These are phyloP conservation scores for Brassica cretica DNA, from an alignment of 345 rosid species.

Conservation along the genomic window DNA sequence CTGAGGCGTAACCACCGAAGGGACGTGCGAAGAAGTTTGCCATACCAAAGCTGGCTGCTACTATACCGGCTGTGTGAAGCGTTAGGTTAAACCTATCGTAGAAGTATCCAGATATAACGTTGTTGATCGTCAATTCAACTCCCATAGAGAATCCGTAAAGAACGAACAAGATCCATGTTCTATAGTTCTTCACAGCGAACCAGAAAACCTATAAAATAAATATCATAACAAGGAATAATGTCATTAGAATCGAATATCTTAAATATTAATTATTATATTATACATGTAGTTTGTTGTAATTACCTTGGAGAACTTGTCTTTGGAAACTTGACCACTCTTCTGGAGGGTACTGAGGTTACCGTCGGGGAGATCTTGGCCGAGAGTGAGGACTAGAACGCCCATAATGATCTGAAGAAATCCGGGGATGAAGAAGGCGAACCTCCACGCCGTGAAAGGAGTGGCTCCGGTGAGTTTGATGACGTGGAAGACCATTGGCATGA, in stretches of 20 bases:
- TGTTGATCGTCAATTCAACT: constrained; percentile 62
- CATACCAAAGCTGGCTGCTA: constrained; percentile 87
- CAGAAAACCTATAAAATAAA: constrained; percentile 50
- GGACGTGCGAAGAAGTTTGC: constrained; percentile 79
- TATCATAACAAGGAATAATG: not conserved
- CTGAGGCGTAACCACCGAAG: constrained; percentile 74
- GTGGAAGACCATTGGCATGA: constrained; percentile 77
- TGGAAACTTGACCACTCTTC: constrained; percentile 69
- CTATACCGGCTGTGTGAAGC: constrained; percentile 69
- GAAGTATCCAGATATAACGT: constrained; percentile 70
- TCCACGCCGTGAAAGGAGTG: constrained; percentile 88
- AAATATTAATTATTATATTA: not conserved
- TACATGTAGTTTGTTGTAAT: not conserved
- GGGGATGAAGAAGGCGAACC: constrained; percentile 78
- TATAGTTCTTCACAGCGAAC: constrained; percentile 66
- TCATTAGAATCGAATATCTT: not conserved
- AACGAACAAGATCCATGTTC: constrained; percentile 76
- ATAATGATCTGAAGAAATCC: constrained; percentile 62
- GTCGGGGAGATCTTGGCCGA: constrained; percentile 92
- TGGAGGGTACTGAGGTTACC: constrained; percentile 71
- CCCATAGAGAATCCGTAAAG: constrained; percentile 82
- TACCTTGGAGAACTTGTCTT: constrained; percentile 80
- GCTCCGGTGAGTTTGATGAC: constrained; percentile 54
- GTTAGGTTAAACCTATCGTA: constrained; percentile 68
- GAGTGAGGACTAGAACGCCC: constrained; percentile 69